Base-by-base conservation (phyloP, 495 filamentous ascomycete species). In the Neurospora pannonica region DNA sequence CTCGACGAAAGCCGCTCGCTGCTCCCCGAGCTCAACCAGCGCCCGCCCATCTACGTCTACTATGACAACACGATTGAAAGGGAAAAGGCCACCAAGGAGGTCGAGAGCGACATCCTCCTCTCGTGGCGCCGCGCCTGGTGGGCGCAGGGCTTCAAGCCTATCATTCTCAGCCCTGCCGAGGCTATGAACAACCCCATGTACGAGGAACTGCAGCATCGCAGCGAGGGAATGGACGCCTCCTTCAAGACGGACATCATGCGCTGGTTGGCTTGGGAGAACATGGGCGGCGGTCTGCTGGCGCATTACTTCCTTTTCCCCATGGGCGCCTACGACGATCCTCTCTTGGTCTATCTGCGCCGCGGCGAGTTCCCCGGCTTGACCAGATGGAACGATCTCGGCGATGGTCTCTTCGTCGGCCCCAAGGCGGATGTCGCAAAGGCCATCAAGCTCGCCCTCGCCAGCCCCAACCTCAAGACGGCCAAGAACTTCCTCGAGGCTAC, bases 101-200 rank as follows among this genome's bases (percentile, higher is more conserved):
- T 93, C 5, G 93, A 98, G 79, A 90, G 90, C 76, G 88, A 91
- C 77, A 83, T 99, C 67, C 84, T 99, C 43, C 87, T 97, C 71
- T 89, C 92, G 72, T 99, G 96, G 96, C 88, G 94, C 72, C 87
- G 94, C 71, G 96, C 95, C 9, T 98, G 94, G 93, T 98, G 92
- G 90, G 94, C 94, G 15, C 88, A 95, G 76, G 96, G 96, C 8
- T 98, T 99, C 80, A 90, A 87, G 71, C 96, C 96, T 1, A 86
- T 96, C 15, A 90, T 98, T 54, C 83, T 99, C 73, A 90, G 92
- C 36, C 87, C 88, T 34, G 90, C 88, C 13, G 96, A 98, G 79
- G 95, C 95, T 11, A 92, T 92, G 88, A 91, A 92, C 76, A 94
- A 97, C 77, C 92, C 91, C 0, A 79, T 93, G 11, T 97, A 95